A percentile compares a stretch with the other conserved stretches of the same genome.
phyloP scores from a whole-genome alignment of 192 early-diverging fungal species.

The Backusella psychrophila region DNA sequence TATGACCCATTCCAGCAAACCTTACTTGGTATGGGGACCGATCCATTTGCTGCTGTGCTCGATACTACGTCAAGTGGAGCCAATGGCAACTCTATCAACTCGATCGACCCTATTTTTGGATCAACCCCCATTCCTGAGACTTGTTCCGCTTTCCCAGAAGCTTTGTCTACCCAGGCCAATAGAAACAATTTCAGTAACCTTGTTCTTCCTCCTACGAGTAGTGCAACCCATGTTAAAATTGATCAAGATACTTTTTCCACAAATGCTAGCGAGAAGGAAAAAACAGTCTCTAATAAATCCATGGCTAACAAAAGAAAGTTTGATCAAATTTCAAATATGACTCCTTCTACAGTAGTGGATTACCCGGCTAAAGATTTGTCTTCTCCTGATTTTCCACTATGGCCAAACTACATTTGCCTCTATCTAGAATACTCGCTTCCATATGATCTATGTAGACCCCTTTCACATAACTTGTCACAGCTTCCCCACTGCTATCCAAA shows the following conservation, averaged over 20 bases:
- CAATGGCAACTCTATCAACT: neutral
- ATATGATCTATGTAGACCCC: conserved; percentile 27
- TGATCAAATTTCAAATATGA: conserved; percentile 9
- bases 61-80: neutral
- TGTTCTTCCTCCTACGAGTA: neutral
- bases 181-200: neutral
- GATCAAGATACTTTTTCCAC: neutral
- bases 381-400: conserved; percentile 19
- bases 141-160: neutral
- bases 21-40: neutral
- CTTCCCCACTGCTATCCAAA: conserved; percentile 28
- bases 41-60: neutral
- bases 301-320: neutral
- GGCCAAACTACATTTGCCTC: conserved; percentile 41
- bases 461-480: conserved; percentile 34
- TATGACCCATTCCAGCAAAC: conserved; percentile 27
- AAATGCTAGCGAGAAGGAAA: neutral
- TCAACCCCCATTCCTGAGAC: neutral
- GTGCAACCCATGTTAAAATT: neutral
- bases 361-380: neutral
- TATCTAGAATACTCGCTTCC: conserved; percentile 35
- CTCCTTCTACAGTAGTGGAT: neutral
- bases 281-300: neutral
- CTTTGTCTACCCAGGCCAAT: neutral
- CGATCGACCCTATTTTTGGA: conserved; percentile 3